Conservation (phyloP, 805 yeast genomes). For the Kuraishia capsulata region DNA sequence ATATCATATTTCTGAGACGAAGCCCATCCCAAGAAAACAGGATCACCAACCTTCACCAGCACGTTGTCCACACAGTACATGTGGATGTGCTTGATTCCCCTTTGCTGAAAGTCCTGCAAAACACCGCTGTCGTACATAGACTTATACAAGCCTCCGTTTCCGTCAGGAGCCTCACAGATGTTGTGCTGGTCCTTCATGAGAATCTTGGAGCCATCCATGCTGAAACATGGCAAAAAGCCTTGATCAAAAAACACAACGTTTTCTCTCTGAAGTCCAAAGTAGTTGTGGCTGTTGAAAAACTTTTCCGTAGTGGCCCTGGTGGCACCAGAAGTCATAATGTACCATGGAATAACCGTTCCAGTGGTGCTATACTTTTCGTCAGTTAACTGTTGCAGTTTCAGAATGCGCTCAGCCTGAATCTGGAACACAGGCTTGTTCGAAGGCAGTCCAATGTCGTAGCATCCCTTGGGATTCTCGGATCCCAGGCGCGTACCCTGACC, state of each 20-base stretch:
- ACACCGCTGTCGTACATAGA: constrained; percentile 63
- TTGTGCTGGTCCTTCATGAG: constrained; percentile 45
- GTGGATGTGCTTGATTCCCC: constrained; percentile 82
- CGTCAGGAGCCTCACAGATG: constrained; percentile 88
- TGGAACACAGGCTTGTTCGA: constrained; percentile 81
- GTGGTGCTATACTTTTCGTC: constrained; percentile 15
- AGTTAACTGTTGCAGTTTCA: constrained; percentile 53
- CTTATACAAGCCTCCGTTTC: constrained; percentile 93
- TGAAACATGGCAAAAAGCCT: constrained; percentile 90
- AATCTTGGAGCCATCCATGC: constrained; percentile 58
- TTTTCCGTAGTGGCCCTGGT: constrained; percentile 68
- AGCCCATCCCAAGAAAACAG: constrained; percentile 81
- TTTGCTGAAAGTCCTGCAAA: constrained; percentile 53
- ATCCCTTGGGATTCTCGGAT: constrained; percentile 86
- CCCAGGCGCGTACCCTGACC: constrained; percentile 98
- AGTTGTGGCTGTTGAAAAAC: constrained; percentile 51
- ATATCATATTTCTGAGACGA: constrained; percentile 55
- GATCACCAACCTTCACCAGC: constrained; percentile 89
- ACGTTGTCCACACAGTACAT: constrained; percentile 97
- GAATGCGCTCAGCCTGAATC: constrained; percentile 83
- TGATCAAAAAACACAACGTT: constrained; percentile 84
- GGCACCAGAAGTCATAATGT: constrained; percentile 91
- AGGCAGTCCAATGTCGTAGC: constrained; percentile 81
- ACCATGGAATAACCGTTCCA: constrained; percentile 53
- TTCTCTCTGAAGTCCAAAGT: constrained; percentile 56